A percentile compares a stretch with the other conserved stretches of the same genome.
These are phyloP conservation scores for Quercus wislizeni DNA, from an alignment of 306 rosid genomes.

Conservation along the genomic window DNA sequence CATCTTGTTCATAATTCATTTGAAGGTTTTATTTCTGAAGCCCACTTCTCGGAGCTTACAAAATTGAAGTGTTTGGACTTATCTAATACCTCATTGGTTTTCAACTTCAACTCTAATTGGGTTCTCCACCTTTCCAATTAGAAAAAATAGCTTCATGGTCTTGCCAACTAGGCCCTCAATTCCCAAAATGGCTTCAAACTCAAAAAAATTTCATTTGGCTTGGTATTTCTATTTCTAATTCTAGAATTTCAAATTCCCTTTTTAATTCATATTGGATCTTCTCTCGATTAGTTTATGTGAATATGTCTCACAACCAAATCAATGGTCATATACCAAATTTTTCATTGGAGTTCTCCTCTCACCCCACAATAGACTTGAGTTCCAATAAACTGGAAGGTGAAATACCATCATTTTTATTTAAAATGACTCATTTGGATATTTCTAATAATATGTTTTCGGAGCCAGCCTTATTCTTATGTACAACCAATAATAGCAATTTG, in stretches of 20 bases:
- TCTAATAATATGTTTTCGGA: neutral
- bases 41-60: too few relatives aligned
- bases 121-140: too few relatives aligned
- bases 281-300: neutral
- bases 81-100: too few relatives aligned
- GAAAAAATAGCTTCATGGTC: too few relatives aligned
- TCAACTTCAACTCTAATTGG: too few relatives aligned
- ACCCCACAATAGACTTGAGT: neutral
- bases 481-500: neutral
- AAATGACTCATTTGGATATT: neutral
- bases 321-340: neutral
- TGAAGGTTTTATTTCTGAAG: neutral
- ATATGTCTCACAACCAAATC: constrained; percentile 7
- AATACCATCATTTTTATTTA: neutral
- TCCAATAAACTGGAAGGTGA: neutral
- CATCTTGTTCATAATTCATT: neutral
- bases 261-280: constrained; percentile 18
- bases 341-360: neutral
- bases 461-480: neutral
- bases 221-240: neutral
- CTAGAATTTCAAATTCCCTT: constrained; percentile 4
- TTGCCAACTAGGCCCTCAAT: too few relatives aligned
- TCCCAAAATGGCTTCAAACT: too few relatives aligned
- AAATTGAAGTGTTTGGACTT: too few relatives aligned
- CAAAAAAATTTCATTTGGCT: neutral